Evolutionary conservation across 441 rosid species (phyloP), one percentile per base, ranked within the genome.

Genomic region (Populus trichocarpa): DNA sequence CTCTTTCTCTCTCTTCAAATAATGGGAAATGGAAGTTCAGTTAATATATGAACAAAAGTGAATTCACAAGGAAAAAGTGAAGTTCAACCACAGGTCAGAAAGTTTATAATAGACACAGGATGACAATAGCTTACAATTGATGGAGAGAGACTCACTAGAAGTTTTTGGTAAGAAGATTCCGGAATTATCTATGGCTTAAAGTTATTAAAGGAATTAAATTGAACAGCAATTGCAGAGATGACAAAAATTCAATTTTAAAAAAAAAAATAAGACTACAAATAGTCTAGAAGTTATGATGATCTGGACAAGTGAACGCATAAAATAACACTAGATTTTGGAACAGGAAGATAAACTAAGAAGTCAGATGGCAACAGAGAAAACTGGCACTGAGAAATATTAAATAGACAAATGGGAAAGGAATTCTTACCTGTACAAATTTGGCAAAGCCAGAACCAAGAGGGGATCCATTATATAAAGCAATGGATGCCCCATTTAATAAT

Each of bases 391-490:
- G n/a, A 75, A 70, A 74, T 67, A 42, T 26, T 22, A 76, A 22
- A 38, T 25, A 67, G 71, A 68, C 74, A 63, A 71, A 73, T 38
- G 61, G 30, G 32, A 64, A 75, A 23, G 18, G 23, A 59, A 72
- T 67, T 71, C 59, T 65, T 80, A 93, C 98, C 94, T 93, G 97
- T 75, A 95, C 92, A 85, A 95, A 95, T 84, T 93, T 95, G 71
- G 97, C 97, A 84, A 95, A 93, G 83, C 92, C 80, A 80, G 94
- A 80, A 81, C 88, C 89, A 63, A 95, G 90, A 33, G 99, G 99
- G 33, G 99, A 91, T 83, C 99, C 99, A 83, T 95, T 92, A 77
- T 89, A 95, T 65, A 95, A 84, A 40, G 93, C 99, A 80, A 95
- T 88, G 77, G 93, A 88, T 77, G 98, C 99, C 16, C 98, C 93